phyloP scores from a whole-genome alignment of 371 early-diverging fungal genomes.

The Mucor ambiguus region DNA sequence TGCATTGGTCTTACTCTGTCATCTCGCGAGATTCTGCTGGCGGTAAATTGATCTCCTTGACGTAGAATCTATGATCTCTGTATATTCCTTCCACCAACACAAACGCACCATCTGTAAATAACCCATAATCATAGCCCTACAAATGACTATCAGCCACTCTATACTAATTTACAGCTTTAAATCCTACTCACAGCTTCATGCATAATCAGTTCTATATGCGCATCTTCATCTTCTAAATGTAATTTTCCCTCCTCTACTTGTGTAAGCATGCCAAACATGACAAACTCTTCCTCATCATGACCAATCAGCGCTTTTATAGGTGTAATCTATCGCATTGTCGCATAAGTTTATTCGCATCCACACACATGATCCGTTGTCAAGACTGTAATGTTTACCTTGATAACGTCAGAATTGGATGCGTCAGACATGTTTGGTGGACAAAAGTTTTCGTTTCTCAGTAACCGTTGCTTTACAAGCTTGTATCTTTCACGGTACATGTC shows the following conservation, averaged over 20 bases:
- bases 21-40: constrained; percentile 70
- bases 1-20: constrained; percentile 51
- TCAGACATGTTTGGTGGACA: constrained; percentile 46
- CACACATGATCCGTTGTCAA: too few relatives aligned
- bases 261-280: constrained; percentile 90
- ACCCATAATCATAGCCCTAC: constrained; percentile 61
- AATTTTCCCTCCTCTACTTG: constrained; percentile 80
- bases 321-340: constrained; percentile 58
- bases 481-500: constrained; percentile 75
- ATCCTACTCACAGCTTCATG: constrained; percentile 38
- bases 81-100: constrained; percentile 82
- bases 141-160: background rate
- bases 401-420: background rate
- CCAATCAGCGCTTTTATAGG: constrained; percentile 84
- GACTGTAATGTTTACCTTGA: constrained; percentile 31
- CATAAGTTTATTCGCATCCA: background rate
- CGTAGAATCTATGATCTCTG: constrained; percentile 69
- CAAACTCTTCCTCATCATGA: constrained; percentile 67
- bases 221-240: constrained; percentile 86
- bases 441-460: constrained; percentile 83
- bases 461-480: constrained; percentile 75
- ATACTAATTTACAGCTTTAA: background rate
- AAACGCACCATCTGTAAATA: constrained; percentile 85
- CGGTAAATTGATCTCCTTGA: constrained; percentile 73
- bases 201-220: constrained; percentile 71